Base-by-base conservation (phyloP, 2,329 filamentous ascomycete genomes). In the Cladosporium sp. region DNA sequence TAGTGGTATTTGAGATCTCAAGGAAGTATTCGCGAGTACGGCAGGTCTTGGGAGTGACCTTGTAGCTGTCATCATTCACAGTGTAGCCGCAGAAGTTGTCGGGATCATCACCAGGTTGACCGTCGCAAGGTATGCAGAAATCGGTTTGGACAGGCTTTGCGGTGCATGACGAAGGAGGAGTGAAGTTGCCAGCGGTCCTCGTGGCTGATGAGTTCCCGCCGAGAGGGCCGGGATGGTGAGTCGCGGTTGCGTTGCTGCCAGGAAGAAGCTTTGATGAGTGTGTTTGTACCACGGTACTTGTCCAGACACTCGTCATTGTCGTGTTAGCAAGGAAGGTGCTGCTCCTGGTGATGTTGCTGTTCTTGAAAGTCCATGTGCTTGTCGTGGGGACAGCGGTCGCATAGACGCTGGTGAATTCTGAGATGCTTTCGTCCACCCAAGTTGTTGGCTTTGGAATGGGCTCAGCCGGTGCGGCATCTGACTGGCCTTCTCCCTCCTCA, bases 11-110 rank as follows among this genome's bases (percentile, higher is more conserved):
- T 4, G 66, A 66, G 45, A 75, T 63, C 16, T 69, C 67, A 20
- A 75, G 63, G 48, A 68, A 62, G 54, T 75, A 77, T 63, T 74
- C 60, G n/a, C 64, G 61, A 4, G 62, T 67, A 7, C 58, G 56
- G 56, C 68, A 70, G 7, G 68, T 71, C 53, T 67, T 68, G 5
- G 68, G 67, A 3, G 58, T 62, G 29, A 64, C 60, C 36, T 66
- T 59, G 56, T 69, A 69, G 46, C 59, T 62, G 50, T 69, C 59
- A 42, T 63, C 65, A 32, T 61, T 55, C 49, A 66, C 62, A 49
- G 66, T 63, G 35, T 61, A 64, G 13, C 67, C 68, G 47, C 68
- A 71, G 51, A 50, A 62, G n/a, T 40, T 52, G 30, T 58, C 51
- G 3, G 56, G 57, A 20, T 48, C 45, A 27, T 53, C 57, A 20